Evolutionary conservation across 192 early-diverging fungal genomes (phyloP), one percentile per base, ranked within the genome.

Genomic region (Umbelopsis vinacea): DNA sequence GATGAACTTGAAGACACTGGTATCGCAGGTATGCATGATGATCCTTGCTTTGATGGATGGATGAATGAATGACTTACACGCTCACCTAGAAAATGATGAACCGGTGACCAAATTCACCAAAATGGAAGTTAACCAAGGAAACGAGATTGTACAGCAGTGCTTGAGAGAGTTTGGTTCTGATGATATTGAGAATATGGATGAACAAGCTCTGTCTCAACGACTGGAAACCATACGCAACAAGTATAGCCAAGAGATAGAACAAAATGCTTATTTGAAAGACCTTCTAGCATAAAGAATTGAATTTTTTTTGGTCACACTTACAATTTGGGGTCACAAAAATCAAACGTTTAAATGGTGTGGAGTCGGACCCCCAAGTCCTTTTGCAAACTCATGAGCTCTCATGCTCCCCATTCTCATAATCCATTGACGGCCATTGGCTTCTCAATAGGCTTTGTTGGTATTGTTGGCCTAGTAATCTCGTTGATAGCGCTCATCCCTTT

Each of bases 1-100:
- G 85, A 88, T 24, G 94, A 97, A 83, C 78, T 97, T 19, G 96
- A 97, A 79, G 90, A 93, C 71, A 63, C 74, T 55, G 57, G 57
- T 70, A 26, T 35, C 17, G 26, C 33, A 12, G 57, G 57, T 63
- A 63, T 1, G 57, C 15, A 19, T 37, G 12, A 37, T n/a, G 24
- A 14, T 33, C 7, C 7, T 29, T 55, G 17, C 4, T 29, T 17
- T 37, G n/a, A n/a, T n/a, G n/a, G n/a, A 12, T 37, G 0, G 33
- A 14, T 37, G 29, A 19, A 19, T 3, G 11, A 5, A 10, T 63
- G 29, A 29, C 29, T 37, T 17, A 37, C 0, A 15, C 14, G 5
- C 6, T 52, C 11, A 21, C 22, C 15, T 15, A 26, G 82, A 35
- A 47, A 14, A 26, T 14, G 43, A 63, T 12, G 68, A 70, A 60